These are phyloP conservation scores for Starmera stellimalicola DNA, from an alignment of 1,139 yeast species.

Conservation along the genomic window DNA sequence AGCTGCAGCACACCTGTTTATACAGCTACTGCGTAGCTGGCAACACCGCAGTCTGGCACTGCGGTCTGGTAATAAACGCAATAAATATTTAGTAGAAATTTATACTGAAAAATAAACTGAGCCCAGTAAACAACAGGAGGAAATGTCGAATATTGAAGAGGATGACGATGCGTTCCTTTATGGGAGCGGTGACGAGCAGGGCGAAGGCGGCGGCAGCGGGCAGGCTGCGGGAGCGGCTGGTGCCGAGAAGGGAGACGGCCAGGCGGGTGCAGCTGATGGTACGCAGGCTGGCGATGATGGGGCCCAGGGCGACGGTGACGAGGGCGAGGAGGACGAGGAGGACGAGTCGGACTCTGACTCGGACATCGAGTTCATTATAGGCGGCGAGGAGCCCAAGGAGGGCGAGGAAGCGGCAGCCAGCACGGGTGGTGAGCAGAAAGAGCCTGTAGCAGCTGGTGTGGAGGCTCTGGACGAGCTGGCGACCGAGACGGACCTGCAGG, in stretches of 20 bases:
- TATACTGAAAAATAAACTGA: too few species aligned
- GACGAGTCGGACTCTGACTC: slow-evolving; percentile 42
- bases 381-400: slow-evolving; percentile 30
- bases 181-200: slow-evolving; percentile 37
- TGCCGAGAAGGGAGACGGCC: slow-evolving; percentile 7
- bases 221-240: slow-evolving; percentile 5
- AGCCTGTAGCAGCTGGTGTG: slow-evolving; percentile 17
- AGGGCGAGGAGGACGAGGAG: slow-evolving; percentile 28
- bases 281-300: slow-evolving; percentile 20
- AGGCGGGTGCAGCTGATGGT: slow-evolving; percentile 12
- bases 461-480: slow-evolving; percentile 19
- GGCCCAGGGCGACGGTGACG: slow-evolving; percentile 24
- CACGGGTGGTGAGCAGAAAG: slow-evolving; percentile 19
- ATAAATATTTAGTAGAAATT: too few species aligned
- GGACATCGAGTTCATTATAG: slow-evolving; percentile 57
- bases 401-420: slow-evolving; percentile 24
- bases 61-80: too few species aligned
- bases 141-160: slow-evolving; percentile 26
- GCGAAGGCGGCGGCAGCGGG: slow-evolving; percentile 3
- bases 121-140: too few species aligned
- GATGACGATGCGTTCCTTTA: slow-evolving; percentile 83
- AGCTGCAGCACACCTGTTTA: too few species aligned
- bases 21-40: too few species aligned
- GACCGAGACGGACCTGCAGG: slow-evolving; percentile 9
- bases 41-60: too few species aligned